Evolutionary conservation across 345 rosid genomes (phyloP), one percentile per base, ranked within the genome.

Genomic region (Bruguiera gymnorhiza): DNA sequence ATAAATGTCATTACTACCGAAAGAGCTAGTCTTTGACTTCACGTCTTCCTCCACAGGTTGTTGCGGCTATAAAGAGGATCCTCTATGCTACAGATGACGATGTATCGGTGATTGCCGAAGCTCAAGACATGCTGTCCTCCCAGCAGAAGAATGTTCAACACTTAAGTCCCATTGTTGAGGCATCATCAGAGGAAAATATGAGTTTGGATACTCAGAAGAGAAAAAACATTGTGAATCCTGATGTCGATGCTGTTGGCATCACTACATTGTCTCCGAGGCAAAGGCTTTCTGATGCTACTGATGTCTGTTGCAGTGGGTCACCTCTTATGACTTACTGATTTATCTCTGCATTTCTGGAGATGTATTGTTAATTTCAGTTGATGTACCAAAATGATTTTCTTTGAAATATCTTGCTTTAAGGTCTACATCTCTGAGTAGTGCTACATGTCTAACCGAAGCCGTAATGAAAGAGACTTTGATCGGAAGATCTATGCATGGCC

Each of bases 251-350:
- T 62, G 88, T 89, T 59, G 92, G 90, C 62, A 81, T 85, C 55
- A 68, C 85, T 31, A 78, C 85, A 53, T 82, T 86, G 70, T 96
- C 99, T 20, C 96, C 98, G 0, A 85, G 93, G 79, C 96, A 86
- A 80, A 89, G 96, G 73, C 85, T 90, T 50, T 88, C 92, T 19
- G 93, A 96, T 78, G 81, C 96, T 76, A 79, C 97, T 31, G 97
- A 96, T 86, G 99, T 96, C 71, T 92, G 78, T 75, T 86, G 86
- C 81, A 87, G 87, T 79, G 92, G 88, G 75, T 92, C 98, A 74
- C 90, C 97, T 74, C 94, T 96, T 55, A 83, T 87, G 90, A 92
- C 92, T 50, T 92, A 68, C 81, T 91, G 85, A 92, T 65, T 7
- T 50, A 30, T 48, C 52, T 36, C 48, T 32, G 53, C 9, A 43